Percentiles rank a stretch among this genome's conserved stretches.
Evolutionary conservation across 177 flowering plant species (phyloP).

Genomic region (Vitis hybrid): DNA sequence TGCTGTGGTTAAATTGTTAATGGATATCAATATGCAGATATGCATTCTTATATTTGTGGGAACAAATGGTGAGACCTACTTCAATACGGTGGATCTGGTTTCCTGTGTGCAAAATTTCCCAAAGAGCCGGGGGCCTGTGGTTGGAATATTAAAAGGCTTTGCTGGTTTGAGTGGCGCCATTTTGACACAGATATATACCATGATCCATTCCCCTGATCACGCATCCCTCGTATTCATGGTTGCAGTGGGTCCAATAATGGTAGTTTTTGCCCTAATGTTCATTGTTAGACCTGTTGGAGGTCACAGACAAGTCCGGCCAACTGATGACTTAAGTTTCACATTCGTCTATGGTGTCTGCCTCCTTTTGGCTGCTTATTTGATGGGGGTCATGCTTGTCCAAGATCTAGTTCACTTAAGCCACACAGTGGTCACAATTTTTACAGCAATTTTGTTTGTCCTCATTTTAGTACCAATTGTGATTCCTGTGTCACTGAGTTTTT

Average conservation of each 20-base stretch:
- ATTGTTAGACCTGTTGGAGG: conserved; percentile 90
- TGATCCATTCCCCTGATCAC: conserved; percentile 73
- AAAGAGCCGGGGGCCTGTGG: conserved; percentile 88
- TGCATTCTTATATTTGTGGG: conserved; percentile 90
- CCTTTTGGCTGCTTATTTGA: conserved; percentile 85
- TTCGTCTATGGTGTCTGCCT: conserved; percentile 80
- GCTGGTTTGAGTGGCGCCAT: conserved; percentile 97
- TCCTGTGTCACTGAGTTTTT: conserved; percentile 54
- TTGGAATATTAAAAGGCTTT: conserved; percentile 95
- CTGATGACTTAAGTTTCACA: conserved; percentile 71
- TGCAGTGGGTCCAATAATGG: conserved; percentile 95
- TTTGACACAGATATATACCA: conserved; percentile 73
- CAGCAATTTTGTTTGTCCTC: conserved; percentile 59
- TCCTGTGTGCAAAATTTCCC: conserved; percentile 98
- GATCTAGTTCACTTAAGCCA: conserved; percentile 69
- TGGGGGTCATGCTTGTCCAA: conserved; percentile 94
- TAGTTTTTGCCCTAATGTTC: conserved; percentile 76
- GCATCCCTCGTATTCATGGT: conserved; percentile 90
- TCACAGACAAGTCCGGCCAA: conserved; percentile 72
- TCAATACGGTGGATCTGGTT: conserved; percentile 89
- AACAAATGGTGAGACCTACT: conserved; percentile 94
- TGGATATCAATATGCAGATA: conserved; percentile 57
- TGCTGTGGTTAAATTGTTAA: background rate
- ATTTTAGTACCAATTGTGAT: conserved; percentile 65
- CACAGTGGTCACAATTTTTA: conserved; percentile 49